Evolutionary conservation across 228 moss, liverwort and hornwort genomes (phyloP), one percentile per base, ranked within the genome.

Genomic region (Sphagnum magellanicum): DNA sequence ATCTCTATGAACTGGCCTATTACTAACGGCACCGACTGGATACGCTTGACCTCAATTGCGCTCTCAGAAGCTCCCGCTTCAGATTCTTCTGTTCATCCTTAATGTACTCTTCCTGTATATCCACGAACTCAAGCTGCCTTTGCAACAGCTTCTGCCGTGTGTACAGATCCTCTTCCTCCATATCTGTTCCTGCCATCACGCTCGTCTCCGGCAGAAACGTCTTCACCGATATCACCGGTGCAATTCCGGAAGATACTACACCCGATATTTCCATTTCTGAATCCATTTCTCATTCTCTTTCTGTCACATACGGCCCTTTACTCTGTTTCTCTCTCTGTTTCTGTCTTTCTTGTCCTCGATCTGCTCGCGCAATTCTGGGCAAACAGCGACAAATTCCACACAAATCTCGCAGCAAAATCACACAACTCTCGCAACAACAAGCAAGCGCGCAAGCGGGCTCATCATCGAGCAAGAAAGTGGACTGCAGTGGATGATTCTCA

Each of bases 21-120:
- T 14, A 94, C 94, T 32, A 94, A 78, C 64, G 94, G 94, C 84
- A 94, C 94, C 51, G 91, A 94, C 79, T 94, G 90, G 64, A 94
- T 94, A 51, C 94, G 81, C 81, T 94, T 94, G 67, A 94, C 94
- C 83, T 94, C 94, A 79, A 91, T 81, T 94, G 94, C 73, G 94
- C 91, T 67, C 94, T 73, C 57, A 94, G 70, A 59, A 94, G 67
- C 88, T 94, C 94, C 63, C 94, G 89, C 80, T 94, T 94, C 78
- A 94, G 73, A 79, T 94, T 94, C 82, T 94, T 94, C 88, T 94
- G 94, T 82, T 94, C 94, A 71, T 94, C 94, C 77, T 94, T 94
- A 53, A 94, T 86, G 10, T 94, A 94, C 86, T 94, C 94, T 66
- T 94, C 94, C 69, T 94, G 94, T 0, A 94, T 91, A 65, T 94